A percentile compares a stretch with the other conserved stretches of the same genome.
phyloP scores from a whole-genome alignment of 1,284 basidiomycete genomes.

The Trichosporon faecale region DNA sequence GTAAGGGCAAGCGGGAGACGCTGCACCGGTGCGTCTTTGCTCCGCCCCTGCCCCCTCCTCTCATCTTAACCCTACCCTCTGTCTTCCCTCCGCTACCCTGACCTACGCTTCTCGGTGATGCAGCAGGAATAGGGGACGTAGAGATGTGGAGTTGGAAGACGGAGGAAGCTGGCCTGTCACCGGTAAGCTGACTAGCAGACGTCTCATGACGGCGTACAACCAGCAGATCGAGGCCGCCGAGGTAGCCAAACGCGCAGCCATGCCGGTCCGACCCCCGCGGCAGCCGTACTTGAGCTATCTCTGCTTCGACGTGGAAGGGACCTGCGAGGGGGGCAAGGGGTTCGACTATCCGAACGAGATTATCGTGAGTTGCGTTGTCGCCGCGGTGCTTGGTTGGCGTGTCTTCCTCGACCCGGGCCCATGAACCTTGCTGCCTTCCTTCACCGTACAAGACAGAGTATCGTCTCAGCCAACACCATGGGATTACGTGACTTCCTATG shows the following conservation, averaged over 20 bases:
- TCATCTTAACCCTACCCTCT: neutral
- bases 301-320: slow-evolving; percentile 72
- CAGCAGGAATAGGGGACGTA: no score
- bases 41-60: no score
- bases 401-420: no score
- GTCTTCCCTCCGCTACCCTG: no score
- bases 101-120: no score
- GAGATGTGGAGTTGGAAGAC: no score
- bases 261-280: slow-evolving; percentile 2
- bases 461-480: no score
- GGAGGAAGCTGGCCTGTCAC: no score
- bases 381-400: no score
- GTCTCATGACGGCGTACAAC: slow-evolving; percentile 21
- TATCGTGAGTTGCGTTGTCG: slow-evolving; percentile 79
- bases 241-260: neutral
- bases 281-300: slow-evolving; percentile 52
- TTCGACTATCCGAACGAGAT: slow-evolving; percentile 88
- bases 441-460: no score
- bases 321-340: slow-evolving; percentile 62
- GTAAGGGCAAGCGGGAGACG: slow-evolving; percentile 50
- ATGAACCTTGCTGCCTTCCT: no score
- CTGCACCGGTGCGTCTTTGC: slow-evolving; percentile 48
- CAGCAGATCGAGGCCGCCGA: slow-evolving; percentile 17
- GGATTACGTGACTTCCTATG: no score
- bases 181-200: slow-evolving; percentile 19